Percentiles rank a stretch among this genome's conserved stretches.
These are phyloP conservation scores for Boletus coccyginus DNA, from an alignment of 768 basidiomycete species.

Conservation along the genomic window DNA sequence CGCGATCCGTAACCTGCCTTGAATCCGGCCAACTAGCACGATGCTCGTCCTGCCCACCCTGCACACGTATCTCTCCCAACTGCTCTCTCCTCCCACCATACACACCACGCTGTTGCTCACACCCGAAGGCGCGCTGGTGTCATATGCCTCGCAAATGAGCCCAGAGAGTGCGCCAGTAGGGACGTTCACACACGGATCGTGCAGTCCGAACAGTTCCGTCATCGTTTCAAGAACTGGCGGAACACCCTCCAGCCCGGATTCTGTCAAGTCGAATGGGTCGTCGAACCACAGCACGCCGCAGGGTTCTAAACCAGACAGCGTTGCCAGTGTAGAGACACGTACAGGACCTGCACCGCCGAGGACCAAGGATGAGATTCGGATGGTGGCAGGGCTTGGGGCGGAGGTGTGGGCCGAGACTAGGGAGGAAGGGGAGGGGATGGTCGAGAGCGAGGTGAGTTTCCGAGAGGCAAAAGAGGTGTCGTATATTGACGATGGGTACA, in stretches of 20 bases:
- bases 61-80: conserved; percentile 60
- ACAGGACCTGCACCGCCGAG: conserved; percentile 23
- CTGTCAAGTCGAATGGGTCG: conserved; percentile 10
- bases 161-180: neutral
- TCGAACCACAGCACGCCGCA: conserved; percentile 6
- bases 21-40: neutral
- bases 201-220: conserved; percentile 5
- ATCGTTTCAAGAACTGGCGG: neutral
- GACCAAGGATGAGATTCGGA: conserved; percentile 71
- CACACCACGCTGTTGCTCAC: conserved; percentile 74
- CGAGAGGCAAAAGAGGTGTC: neutral
- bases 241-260: conserved; percentile 11
- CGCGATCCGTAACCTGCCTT: too few relatives aligned
- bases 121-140: conserved; percentile 71
- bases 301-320: conserved; percentile 12
- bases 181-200: conserved; percentile 1
- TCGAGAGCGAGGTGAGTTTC: conserved; percentile 67
- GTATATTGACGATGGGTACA: neutral
- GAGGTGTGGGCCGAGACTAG: conserved; percentile 79
- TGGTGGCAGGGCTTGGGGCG: conserved; percentile 67
- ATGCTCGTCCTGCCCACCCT: conserved; percentile 74
- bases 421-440: conserved; percentile 55
- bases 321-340: conserved; percentile 3
- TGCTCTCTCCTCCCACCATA: conserved; percentile 55
- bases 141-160: conserved; percentile 53